These are phyloP conservation scores for Penicillium silybi DNA, from an alignment of 495 filamentous ascomycete genomes.

Conservation along the genomic window DNA sequence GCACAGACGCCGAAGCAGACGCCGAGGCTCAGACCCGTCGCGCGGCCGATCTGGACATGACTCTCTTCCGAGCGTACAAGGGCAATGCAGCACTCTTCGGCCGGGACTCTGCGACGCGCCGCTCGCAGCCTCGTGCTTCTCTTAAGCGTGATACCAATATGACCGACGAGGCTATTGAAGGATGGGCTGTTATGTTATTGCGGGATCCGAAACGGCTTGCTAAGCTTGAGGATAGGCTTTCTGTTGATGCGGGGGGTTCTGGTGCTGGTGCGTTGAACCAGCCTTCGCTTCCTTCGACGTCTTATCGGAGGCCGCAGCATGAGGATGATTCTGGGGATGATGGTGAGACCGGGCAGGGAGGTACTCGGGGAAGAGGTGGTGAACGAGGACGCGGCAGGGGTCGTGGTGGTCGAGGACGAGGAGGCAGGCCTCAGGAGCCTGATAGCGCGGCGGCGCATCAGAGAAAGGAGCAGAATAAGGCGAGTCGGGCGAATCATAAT, in stretches of 20 bases:
- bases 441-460: conserved; percentile 58
- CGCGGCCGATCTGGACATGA: conserved; percentile 29
- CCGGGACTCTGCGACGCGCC: conserved; percentile 63
- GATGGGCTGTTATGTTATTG: conserved; percentile 82
- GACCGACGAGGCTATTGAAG: conserved; percentile 93
- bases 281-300: conserved; percentile 54
- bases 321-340: conserved; percentile 28
- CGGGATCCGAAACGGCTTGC: conserved; percentile 64
- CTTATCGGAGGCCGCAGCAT: conserved; percentile 43
- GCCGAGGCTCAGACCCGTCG: conserved; percentile 30
- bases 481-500: conserved; percentile 73
- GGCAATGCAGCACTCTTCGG: conserved; percentile 59
- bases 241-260: conserved; percentile 48
- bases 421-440: conserved; percentile 41
- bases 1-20: conserved; percentile 37
- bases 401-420: conserved; percentile 55
- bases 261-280: conserved; percentile 43
- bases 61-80: conserved; percentile 66
- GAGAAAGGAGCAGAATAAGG: conserved; percentile 76
- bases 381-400: conserved; percentile 46
- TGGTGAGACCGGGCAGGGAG: conserved; percentile 35
- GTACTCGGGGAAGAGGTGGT: conserved; percentile 40
- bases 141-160: conserved; percentile 76
- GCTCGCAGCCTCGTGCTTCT: conserved; percentile 53
- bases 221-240: conserved; percentile 63